phyloP scores from a whole-genome alignment of 495 filamentous ascomycete genomes.

The Podospora tetraspora region DNA sequence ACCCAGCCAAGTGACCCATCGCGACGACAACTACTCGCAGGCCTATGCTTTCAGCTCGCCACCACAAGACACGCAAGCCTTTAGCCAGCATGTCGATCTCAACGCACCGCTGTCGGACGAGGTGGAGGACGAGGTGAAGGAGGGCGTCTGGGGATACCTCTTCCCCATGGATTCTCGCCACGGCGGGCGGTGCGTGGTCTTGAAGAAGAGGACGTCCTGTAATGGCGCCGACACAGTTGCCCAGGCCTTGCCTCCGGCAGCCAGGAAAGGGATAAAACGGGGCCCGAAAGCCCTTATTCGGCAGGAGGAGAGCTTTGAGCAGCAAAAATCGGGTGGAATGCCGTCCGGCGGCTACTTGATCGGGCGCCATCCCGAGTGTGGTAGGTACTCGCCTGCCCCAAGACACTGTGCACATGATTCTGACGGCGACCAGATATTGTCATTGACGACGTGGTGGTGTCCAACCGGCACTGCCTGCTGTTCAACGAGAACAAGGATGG shows the following conservation, averaged over 20 bases:
- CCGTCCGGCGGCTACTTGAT: constrained; percentile 84
- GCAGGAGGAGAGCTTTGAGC: constrained; percentile 55
- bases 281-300: constrained; percentile 39
- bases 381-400: constrained; percentile 46
- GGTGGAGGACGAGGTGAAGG: constrained; percentile 78
- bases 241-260: constrained; percentile 13
- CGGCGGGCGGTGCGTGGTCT: constrained; percentile 61
- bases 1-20: constrained; percentile 51
- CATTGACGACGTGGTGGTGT: constrained; percentile 77
- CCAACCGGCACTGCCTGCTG: constrained; percentile 88
- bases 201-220: constrained; percentile 65
- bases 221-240: constrained; percentile 43
- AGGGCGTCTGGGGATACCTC: constrained; percentile 94
- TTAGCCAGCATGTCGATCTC: constrained; percentile 79
- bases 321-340: constrained; percentile 50
- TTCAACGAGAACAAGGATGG: constrained; percentile 82
- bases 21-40: constrained; percentile 41
- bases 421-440: constrained; percentile 56
- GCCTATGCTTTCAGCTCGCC: constrained; percentile 48
- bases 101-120: constrained; percentile 70
- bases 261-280: constrained; percentile 30
- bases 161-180: constrained; percentile 69
- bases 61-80: constrained; percentile 56
- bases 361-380: constrained; percentile 90
- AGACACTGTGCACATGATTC: not conserved